These are phyloP conservation scores for Colletotrichum truncatum DNA, from an alignment of 2,329 filamentous ascomycete species.

Conservation along the genomic window DNA sequence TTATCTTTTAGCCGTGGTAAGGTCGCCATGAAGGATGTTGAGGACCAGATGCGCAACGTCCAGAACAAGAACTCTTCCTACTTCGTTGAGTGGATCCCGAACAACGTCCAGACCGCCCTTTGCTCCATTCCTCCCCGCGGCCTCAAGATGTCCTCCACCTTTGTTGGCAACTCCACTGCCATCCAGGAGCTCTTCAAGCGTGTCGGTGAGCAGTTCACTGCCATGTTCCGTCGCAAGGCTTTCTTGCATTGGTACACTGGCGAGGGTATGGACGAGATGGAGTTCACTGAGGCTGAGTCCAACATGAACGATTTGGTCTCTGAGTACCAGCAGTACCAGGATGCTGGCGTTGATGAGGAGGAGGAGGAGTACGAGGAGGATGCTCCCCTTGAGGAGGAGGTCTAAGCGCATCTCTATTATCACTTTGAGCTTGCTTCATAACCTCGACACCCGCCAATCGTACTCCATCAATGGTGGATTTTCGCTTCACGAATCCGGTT, in stretches of 20 bases:
- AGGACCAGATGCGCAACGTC: constrained; percentile 99
- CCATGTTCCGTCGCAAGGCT: constrained; percentile 99
- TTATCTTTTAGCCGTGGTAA: constrained; percentile 79
- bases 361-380: constrained; percentile 97
- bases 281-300: constrained; percentile 99
- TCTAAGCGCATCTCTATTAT: constrained; percentile 42
- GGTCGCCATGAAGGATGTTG: constrained; percentile 99
- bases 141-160: constrained; percentile 99
- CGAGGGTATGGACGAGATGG: constrained; percentile 99
- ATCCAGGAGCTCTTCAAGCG: constrained; percentile 99
- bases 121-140: constrained; percentile 98
- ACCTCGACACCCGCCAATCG: constrained; percentile 2
- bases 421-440: neutral
- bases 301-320: constrained; percentile 99
- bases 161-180: constrained; percentile 98
- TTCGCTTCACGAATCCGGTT: constrained; percentile 37
- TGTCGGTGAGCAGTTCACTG: constrained; percentile 99
- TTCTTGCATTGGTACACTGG: constrained; percentile 99
- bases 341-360: constrained; percentile 95
- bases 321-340: constrained; percentile 99
- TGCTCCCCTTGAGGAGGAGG: constrained; percentile 77
- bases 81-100: constrained; percentile 99
- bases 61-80: constrained; percentile 99
- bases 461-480: constrained; percentile 23
- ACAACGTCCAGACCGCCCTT: constrained; percentile 99